Evolutionary conservation across 2,329 filamentous ascomycete genomes (phyloP).

Genomic region (Pseudogymnoascus sp.): DNA sequence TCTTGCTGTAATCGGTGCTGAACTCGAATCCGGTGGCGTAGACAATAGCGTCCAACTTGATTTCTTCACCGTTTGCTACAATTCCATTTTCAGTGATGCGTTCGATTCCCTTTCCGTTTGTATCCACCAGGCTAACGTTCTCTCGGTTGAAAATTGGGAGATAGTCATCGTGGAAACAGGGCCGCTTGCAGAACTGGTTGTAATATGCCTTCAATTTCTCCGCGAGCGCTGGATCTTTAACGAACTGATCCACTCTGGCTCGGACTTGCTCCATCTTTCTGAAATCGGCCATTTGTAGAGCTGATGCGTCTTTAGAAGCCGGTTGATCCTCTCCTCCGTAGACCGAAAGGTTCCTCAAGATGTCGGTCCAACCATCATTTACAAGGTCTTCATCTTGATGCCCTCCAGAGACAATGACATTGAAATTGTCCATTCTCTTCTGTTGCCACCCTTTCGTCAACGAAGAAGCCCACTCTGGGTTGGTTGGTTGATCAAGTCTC

Average conservation of each 20-base stretch:
- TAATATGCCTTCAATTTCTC: slow-evolving; percentile 11
- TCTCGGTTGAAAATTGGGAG: slow-evolving; percentile 8
- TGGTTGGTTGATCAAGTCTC: slow-evolving; percentile 34
- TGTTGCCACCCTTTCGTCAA: slow-evolving; percentile 41
- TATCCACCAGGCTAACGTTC: slow-evolving; percentile 11
- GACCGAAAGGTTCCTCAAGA: neutral
- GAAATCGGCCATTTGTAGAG: slow-evolving; percentile 7
- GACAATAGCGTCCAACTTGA: slow-evolving; percentile 8
- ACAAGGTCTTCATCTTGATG: slow-evolving; percentile 7
- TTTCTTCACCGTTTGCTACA: neutral
- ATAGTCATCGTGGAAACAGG: slow-evolving; percentile 12
- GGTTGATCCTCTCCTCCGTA: neutral
- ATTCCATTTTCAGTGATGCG: slow-evolving; percentile 7
- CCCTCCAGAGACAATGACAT: slow-evolving; percentile 16
- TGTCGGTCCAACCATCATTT: slow-evolving; percentile 10
- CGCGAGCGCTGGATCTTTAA: slow-evolving; percentile 4
- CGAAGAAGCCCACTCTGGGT: slow-evolving; percentile 28
- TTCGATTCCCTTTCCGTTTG: slow-evolving; percentile 11
- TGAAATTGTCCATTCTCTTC: slow-evolving; percentile 39
- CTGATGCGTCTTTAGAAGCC: neutral
- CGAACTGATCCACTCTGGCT: slow-evolving; percentile 3
- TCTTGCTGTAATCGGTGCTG: neutral
- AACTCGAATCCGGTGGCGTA: slow-evolving; percentile 11
- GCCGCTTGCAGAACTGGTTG: slow-evolving; percentile 10
- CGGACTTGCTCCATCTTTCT: slow-evolving; percentile 10